These are phyloP conservation scores for Phytophthora sansomeana DNA, from an alignment of 352 stramenopile genomes.

Conservation along the genomic window DNA sequence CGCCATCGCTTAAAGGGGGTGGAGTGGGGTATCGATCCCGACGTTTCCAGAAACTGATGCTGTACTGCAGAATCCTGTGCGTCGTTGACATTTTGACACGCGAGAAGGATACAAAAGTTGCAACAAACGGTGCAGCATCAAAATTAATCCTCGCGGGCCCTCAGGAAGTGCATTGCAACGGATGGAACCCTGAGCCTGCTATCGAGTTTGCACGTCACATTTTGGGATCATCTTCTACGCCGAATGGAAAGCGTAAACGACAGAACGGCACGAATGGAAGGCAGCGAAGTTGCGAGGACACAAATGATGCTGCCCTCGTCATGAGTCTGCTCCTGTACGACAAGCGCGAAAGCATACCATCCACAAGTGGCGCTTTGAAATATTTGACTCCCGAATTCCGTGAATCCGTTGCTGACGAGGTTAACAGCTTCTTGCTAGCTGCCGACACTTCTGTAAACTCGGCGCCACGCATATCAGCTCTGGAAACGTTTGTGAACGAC, in stretches of 20 bases:
- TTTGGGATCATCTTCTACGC: constrained; percentile 22
- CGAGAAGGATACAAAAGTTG: constrained; percentile 17
- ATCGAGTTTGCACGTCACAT: constrained; percentile 45
- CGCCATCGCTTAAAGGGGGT: constrained; percentile 13
- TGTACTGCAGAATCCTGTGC: constrained; percentile 52
- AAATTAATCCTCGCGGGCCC: not conserved
- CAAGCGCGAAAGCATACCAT: constrained; percentile 35
- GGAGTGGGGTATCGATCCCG: constrained; percentile 1
- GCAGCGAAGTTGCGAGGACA: constrained; percentile 2
- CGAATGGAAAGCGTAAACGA: constrained; percentile 37
- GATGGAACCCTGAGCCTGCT: constrained; percentile 47
- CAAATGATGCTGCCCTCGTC: constrained; percentile 25
- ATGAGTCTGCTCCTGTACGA: constrained; percentile 56
- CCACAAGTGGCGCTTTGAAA: constrained; percentile 29
- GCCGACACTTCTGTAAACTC: constrained; percentile 4
- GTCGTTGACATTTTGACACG: constrained; percentile 51
- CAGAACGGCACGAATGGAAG: constrained; percentile 4
- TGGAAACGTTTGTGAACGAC: constrained; percentile 55
- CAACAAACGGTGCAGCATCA: constrained; percentile 15
- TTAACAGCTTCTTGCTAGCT: constrained; percentile 46
- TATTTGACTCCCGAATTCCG: constrained; percentile 52
- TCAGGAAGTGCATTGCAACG: constrained; percentile 3
- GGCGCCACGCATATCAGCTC: constrained; percentile 18
- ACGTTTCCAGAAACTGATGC: constrained; percentile 27
- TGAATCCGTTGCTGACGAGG: constrained; percentile 50